Conservation (phyloP, 768 basidiomycete species). For the Pluteus cervinus region DNA sequence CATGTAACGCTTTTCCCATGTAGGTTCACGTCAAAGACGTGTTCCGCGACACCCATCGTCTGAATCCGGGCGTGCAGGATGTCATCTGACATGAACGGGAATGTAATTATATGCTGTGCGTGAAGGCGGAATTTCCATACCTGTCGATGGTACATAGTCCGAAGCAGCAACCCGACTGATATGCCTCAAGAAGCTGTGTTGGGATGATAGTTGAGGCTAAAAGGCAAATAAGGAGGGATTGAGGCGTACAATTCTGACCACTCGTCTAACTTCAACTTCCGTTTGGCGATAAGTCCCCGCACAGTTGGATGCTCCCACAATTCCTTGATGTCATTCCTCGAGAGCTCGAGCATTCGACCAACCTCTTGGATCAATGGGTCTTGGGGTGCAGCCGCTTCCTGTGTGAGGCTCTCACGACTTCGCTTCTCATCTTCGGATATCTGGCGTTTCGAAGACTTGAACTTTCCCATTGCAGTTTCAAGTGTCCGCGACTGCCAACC, state of each 20-base stretch:
- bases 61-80: conserved; percentile 87
- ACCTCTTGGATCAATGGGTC: conserved; percentile 59
- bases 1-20: conserved; percentile 73
- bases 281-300: conserved; percentile 56
- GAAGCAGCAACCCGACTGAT: conserved; percentile 64
- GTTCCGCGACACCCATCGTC: conserved; percentile 85
- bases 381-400: conserved; percentile 30
- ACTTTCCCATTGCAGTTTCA: conserved; percentile 42
- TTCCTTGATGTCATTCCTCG: conserved; percentile 58
- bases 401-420: conserved; percentile 22
- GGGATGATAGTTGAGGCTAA: conserved; percentile 10
- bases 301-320: conserved; percentile 75
- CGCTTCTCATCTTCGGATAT: conserved; percentile 26
- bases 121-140: conserved; percentile 27
- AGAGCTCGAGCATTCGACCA: conserved; percentile 50
- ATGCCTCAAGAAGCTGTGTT: conserved; percentile 63
- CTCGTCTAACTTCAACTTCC: conserved; percentile 75
- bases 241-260: conserved; percentile 80
- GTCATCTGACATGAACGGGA: conserved; percentile 48
- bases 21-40: conserved; percentile 75
- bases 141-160: conserved; percentile 71
- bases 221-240: conserved; percentile 4
- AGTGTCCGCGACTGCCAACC: conserved; percentile 76
- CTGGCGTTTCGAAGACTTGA: conserved; percentile 26
- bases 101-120: conserved; percentile 23